phyloP scores from a whole-genome alignment of 495 filamentous ascomycete species.

The Hypoxylon lienhwacheense region DNA sequence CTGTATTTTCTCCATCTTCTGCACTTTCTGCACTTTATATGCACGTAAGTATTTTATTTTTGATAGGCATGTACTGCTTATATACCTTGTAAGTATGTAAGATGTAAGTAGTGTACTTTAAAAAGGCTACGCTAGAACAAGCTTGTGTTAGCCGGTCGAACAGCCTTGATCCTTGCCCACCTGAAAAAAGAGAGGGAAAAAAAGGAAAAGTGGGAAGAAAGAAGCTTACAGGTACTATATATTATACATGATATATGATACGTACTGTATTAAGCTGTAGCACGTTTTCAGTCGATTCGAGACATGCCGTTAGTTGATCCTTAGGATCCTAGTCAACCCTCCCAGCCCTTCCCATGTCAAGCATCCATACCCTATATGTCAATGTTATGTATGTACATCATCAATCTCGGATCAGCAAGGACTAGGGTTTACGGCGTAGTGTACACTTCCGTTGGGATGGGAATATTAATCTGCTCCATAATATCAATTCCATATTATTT shows the following conservation, averaged over 20 bases:
- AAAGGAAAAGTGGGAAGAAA: too few species aligned
- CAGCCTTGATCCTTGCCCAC: slow-evolving; percentile 15
- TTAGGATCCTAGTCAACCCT: slow-evolving; percentile 10
- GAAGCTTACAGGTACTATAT: too few species aligned
- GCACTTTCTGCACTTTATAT: neutral
- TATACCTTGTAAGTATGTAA: too few species aligned
- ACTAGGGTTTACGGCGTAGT: slow-evolving; percentile 13
- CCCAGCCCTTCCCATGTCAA: slow-evolving; percentile 13
- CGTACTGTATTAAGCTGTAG: too few species aligned
- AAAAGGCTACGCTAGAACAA: neutral
- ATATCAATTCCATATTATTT: too few species aligned
- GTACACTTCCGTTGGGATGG: too few species aligned
- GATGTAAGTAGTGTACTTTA: neutral
- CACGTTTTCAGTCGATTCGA: slow-evolving; percentile 19
- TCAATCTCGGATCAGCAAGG: slow-evolving; percentile 19
- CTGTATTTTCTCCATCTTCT: neutral
- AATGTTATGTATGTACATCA: slow-evolving; percentile 10
- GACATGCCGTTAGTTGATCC: slow-evolving; percentile 22
- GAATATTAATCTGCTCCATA: too few species aligned
- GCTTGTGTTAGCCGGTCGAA: slow-evolving; percentile 18
- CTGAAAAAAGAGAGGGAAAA: slow-evolving; percentile 1
- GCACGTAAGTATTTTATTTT: too few species aligned
- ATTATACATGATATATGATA: too few species aligned
- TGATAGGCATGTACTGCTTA: too few species aligned
- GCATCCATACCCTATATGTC: neutral